Conservation (phyloP, 2,329 filamentous ascomycete species). For the Cladophialophora immunda region DNA sequence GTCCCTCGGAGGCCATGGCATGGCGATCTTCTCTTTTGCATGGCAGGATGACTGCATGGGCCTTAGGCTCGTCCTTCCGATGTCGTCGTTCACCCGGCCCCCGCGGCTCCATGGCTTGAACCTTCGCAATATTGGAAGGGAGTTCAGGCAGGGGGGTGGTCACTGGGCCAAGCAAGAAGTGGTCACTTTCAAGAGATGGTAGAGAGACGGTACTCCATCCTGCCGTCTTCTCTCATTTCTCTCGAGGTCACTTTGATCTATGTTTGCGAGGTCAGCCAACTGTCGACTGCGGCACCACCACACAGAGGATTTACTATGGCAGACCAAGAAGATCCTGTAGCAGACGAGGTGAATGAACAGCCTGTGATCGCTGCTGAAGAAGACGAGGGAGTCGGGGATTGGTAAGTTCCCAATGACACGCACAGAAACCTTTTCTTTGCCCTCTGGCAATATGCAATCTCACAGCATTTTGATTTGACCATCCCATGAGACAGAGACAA, state of each 20-base stretch:
- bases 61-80: neutral
- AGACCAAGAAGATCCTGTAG: neutral
- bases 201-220: neutral
- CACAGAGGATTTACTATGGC: neutral
- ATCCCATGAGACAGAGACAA: neutral
- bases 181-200: neutral
- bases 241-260: neutral
- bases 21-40: neutral
- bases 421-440: neutral
- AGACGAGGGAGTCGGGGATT: constrained; percentile 4
- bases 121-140: neutral
- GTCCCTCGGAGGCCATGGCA: neutral
- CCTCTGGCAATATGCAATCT: neutral
- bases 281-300: neutral
- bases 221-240: neutral
- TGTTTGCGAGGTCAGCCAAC: neutral
- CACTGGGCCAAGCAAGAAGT: neutral
- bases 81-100: neutral
- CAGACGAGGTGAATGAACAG: neutral
- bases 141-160: neutral
- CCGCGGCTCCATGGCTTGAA: neutral
- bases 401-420: neutral
- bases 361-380: constrained; percentile 4
- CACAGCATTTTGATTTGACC: neutral
- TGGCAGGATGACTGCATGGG: neutral